phyloP scores from a whole-genome alignment of 2,329 filamentous ascomycete genomes.

The Podosphaera xanthii region DNA sequence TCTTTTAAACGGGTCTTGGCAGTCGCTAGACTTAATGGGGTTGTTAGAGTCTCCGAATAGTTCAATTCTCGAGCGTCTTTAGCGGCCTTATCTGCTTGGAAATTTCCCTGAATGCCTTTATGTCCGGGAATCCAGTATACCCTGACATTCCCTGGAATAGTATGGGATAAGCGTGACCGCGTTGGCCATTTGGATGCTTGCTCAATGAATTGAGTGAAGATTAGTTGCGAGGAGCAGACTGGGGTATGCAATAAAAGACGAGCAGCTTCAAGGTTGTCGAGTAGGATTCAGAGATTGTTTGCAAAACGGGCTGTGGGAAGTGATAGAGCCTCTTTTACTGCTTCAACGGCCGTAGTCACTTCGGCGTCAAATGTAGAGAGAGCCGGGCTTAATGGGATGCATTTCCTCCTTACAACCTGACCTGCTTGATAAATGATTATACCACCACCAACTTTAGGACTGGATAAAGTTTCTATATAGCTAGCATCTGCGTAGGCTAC shows the following conservation, averaged over 20 bases:
- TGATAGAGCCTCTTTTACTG: background rate
- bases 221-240: background rate
- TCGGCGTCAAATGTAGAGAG: background rate
- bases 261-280: background rate
- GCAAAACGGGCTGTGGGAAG: background rate
- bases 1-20: too few species aligned
- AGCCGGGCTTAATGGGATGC: background rate
- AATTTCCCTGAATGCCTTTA: too few species aligned
- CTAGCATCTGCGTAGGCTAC: background rate
- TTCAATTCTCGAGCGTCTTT: too few species aligned
- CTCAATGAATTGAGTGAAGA: background rate
- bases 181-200: background rate
- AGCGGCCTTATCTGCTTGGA: too few species aligned
- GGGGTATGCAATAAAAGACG: background rate
- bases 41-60: too few species aligned
- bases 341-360: background rate
- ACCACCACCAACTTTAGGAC: background rate
- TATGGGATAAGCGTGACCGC: background rate
- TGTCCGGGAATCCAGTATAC: background rate
- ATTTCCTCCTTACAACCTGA: background rate
- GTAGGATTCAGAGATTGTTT: background rate
- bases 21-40: too few species aligned
- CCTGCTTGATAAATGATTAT: background rate
- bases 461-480: background rate
- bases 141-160: background rate